These are phyloP conservation scores for Simplicillium aogashimaense DNA, from an alignment of 2,329 filamentous ascomycete species.

Conservation along the genomic window DNA sequence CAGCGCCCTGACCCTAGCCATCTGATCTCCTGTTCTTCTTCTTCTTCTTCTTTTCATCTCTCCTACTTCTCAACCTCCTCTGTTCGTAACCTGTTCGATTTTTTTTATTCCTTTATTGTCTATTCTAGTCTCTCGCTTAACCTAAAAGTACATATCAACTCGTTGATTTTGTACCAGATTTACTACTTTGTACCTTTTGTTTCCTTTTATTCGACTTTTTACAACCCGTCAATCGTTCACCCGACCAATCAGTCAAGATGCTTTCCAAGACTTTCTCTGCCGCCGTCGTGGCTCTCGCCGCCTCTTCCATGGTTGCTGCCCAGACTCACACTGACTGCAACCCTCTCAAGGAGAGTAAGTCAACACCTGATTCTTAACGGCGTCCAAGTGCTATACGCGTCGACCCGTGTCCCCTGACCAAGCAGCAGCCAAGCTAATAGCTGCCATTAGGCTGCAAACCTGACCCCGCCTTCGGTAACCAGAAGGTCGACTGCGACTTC, in stretches of 20 bases:
- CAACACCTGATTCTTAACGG: not conserved
- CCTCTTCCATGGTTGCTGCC: constrained; percentile 37
- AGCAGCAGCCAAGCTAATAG: not conserved
- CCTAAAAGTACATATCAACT: not conserved
- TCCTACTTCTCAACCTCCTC: not conserved
- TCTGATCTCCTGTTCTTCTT: constrained; percentile 1
- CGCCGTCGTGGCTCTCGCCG: constrained; percentile 37
- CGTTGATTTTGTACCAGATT: not conserved
- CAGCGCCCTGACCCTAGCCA: not conserved
- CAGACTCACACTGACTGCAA: constrained; percentile 49
- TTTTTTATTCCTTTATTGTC: constrained; percentile 2
- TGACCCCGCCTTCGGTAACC: constrained; percentile 56
- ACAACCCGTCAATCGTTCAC: not conserved
- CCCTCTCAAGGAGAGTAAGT: constrained; percentile 39
- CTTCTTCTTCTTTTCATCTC: not conserved
- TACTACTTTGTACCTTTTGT: not conserved
- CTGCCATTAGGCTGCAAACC: constrained; percentile 40
- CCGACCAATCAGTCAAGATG: constrained; percentile 15
- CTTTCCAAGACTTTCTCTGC: constrained; percentile 35
- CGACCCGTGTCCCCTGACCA: not conserved
- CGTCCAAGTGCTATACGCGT: not conserved
- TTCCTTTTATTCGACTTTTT: constrained; percentile 1
- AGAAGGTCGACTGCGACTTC: constrained; percentile 52
- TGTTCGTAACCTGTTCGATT: not conserved
- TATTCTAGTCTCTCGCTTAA: constrained; percentile 7